Percentiles rank a stretch among this genome's conserved stretches.
Evolutionary conservation across 2,329 filamentous ascomycete genomes (phyloP).

Genomic region (Penicillium sp.): DNA sequence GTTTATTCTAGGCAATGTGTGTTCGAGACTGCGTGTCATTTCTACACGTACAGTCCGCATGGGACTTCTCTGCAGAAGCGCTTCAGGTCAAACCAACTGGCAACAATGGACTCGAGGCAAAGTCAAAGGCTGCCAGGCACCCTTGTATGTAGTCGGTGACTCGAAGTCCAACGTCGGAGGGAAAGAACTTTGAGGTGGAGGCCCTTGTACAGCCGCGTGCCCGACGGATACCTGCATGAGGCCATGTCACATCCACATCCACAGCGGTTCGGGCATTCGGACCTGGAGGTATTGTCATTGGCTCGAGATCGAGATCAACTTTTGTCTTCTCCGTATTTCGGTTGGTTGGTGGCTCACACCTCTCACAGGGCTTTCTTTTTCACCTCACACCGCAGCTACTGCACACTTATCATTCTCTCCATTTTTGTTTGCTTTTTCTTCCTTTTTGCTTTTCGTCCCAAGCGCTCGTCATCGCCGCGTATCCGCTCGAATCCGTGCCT

Average conservation of each 20-base stretch:
- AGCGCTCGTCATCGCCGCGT: slow-evolving; percentile 1
- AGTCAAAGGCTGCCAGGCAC: slow-evolving; percentile 12
- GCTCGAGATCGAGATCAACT: slow-evolving; percentile 15
- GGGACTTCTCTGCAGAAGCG: slow-evolving; percentile 3
- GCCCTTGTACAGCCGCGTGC: slow-evolving; percentile 5
- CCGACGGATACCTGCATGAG: slow-evolving; percentile 28
- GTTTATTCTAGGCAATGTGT: neutral
- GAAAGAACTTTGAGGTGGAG: neutral
- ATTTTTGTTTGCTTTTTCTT: slow-evolving; percentile 5
- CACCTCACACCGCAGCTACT: neutral
- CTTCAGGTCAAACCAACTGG: neutral
- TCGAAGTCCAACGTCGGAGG: neutral
- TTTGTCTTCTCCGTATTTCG: slow-evolving; percentile 9
- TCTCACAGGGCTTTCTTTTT: slow-evolving; percentile 9
- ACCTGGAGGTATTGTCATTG: slow-evolving; percentile 9
- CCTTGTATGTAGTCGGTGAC: slow-evolving; percentile 1
- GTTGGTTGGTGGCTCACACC: slow-evolving; percentile 13
- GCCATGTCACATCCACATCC: slow-evolving; percentile 12
- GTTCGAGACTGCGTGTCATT: neutral
- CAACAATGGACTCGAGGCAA: neutral
- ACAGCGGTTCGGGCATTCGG: slow-evolving; percentile 13
- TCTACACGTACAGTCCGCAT: neutral
- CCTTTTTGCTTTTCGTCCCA: neutral
- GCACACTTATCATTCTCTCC: neutral
- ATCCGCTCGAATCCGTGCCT: slow-evolving; percentile 4